A percentile compares a stretch with the other conserved stretches of the same genome.
These are phyloP conservation scores for Insectozyma bohioensis DNA, from an alignment of 1,139 yeast genomes.

Conservation along the genomic window DNA sequence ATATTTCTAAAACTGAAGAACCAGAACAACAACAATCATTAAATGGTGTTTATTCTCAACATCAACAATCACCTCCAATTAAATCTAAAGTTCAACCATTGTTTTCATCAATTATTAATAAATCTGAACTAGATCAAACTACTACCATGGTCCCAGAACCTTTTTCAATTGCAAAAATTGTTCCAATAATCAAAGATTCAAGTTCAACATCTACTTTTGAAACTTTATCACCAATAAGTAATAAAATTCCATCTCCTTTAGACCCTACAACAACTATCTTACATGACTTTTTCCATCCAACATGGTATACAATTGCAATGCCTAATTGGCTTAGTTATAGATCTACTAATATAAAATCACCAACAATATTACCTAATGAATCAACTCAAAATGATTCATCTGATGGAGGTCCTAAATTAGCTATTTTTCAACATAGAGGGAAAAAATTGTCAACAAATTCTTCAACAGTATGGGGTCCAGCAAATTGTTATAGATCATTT, in stretches of 20 bases:
- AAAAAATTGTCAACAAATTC: conserved; percentile 11
- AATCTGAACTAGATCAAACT: conserved; percentile 67
- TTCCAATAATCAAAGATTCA: conserved; percentile 46
- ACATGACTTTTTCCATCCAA: conserved; percentile 77
- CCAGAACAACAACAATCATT: conserved; percentile 24
- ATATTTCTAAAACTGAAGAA: conserved; percentile 32
- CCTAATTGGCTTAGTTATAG: conserved; percentile 78
- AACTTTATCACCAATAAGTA: conserved; percentile 46
- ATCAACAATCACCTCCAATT: conserved; percentile 25
- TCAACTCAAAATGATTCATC: conserved; percentile 1
- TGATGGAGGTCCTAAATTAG: conserved; percentile 5
- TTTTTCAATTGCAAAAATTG: conserved; percentile 55
- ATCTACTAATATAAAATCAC: conserved; percentile 27
- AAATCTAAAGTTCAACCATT: conserved; percentile 52
- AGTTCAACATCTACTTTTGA: conserved; percentile 44
- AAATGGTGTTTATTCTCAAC: conserved; percentile 16
- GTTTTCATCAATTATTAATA: conserved; percentile 64
- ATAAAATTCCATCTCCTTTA: conserved; percentile 59
- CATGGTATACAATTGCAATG: conserved; percentile 78
- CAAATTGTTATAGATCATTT: conserved; percentile 63
- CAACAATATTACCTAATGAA: conserved; percentile 21
- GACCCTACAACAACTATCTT: conserved; percentile 69
- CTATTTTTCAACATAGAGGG: conserved; percentile 11
- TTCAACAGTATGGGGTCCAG: conserved; percentile 20
- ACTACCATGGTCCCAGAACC: conserved; percentile 60